Percentiles rank a stretch among this genome's conserved stretches.
phyloP scores from a whole-genome alignment of 1,284 basidiomycete species.

The Wolfiporia cocos region DNA sequence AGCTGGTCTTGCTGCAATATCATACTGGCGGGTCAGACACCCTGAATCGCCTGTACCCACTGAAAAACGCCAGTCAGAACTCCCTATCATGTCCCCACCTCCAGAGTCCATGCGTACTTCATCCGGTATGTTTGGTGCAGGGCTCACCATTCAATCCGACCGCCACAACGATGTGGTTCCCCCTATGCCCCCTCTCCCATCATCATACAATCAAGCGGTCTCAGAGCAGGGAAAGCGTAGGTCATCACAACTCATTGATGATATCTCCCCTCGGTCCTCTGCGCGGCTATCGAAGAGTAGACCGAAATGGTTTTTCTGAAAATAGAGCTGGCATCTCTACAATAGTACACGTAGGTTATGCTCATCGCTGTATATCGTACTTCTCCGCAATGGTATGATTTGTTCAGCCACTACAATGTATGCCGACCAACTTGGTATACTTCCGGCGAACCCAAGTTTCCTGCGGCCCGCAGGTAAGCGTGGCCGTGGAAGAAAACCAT shows the following conservation, averaged over 20 bases:
- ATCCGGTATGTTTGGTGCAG: constrained; percentile 2
- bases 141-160: not conserved
- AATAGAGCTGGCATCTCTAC: not conserved
- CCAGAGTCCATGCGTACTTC: constrained; percentile 5
- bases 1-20: constrained; percentile 27
- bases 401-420: too few relatives aligned
- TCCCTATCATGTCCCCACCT: constrained; percentile 20
- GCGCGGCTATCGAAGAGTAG: constrained; percentile 16
- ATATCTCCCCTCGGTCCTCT: constrained; percentile 11
- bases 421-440: too few relatives aligned
- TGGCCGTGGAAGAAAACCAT: too few relatives aligned
- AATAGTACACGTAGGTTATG: too few relatives aligned
- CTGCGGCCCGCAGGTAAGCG: too few relatives aligned
- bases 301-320: constrained; percentile 5
- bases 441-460: too few relatives aligned
- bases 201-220: too few relatives aligned
- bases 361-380: too few relatives aligned
- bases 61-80: constrained; percentile 15
- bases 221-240: not conserved
- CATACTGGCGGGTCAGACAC: constrained; percentile 23
- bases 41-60: constrained; percentile 1
- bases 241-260: constrained; percentile 2
- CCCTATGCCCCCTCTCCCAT: not conserved
- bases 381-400: too few relatives aligned
- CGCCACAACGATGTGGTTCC: not conserved